Conservation (phyloP, 2,329 filamentous ascomycete genomes). For the Xylariales sp. region DNA sequence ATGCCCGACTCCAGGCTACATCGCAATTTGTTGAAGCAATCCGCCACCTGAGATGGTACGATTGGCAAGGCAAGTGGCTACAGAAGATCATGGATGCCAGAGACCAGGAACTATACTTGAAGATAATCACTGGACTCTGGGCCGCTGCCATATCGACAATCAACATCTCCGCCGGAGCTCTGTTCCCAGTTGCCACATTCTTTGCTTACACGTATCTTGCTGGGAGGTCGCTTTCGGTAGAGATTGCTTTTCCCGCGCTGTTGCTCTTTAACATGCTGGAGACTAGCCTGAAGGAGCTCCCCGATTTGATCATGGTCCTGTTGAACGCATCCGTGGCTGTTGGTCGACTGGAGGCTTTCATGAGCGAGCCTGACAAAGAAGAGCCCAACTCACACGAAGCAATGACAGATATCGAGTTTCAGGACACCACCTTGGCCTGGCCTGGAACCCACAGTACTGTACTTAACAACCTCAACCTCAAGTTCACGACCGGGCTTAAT, state of each 20-base stretch:
- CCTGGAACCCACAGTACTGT: conserved; percentile 58
- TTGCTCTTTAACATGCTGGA: conserved; percentile 77
- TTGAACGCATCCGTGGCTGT: conserved; percentile 82
- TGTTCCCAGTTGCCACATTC: conserved; percentile 78
- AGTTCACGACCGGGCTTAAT: conserved; percentile 46
- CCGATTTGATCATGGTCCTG: conserved; percentile 67
- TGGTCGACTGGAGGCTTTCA: conserved; percentile 77
- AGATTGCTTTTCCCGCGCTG: conserved; percentile 82
- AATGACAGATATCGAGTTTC: conserved; percentile 45
- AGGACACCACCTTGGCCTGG: conserved; percentile 72
- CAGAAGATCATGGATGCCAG: conserved; percentile 63
- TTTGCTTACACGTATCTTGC: conserved; percentile 74
- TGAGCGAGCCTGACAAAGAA: conserved; percentile 76
- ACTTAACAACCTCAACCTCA: conserved; percentile 40
- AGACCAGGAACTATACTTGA: conserved; percentile 61
- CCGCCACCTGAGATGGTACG: conserved; percentile 75
- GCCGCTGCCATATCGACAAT: conserved; percentile 59
- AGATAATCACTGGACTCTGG: conserved; percentile 61
- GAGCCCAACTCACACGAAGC: conserved; percentile 36
- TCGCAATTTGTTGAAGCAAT: conserved; percentile 85
- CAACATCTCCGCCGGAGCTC: conserved; percentile 65
- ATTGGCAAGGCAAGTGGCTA: conserved; percentile 76
- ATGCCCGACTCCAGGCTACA: conserved; percentile 72
- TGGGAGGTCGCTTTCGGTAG: conserved; percentile 63
- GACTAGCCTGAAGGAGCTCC: conserved; percentile 67